Base-by-base conservation (phyloP, 306 rosid species). In the Gastrolobium bilobum region DNA sequence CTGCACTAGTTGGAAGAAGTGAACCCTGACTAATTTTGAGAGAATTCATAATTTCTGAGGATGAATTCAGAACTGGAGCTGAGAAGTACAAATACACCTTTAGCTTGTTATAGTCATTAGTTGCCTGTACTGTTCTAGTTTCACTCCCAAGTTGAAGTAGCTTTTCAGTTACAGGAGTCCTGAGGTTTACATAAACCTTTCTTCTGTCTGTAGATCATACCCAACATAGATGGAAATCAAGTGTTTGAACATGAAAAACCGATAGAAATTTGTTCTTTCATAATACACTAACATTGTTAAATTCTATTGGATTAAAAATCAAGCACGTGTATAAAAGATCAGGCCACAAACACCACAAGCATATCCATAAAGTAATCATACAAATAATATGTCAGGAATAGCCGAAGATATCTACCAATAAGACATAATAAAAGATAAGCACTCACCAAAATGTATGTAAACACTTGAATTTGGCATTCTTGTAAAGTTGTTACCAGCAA, bases 41-140 rank as follows among this genome's bases (percentile, higher is more conserved):
- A 80, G 92, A 81, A 14, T 77, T 86, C 79, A 86, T 76, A 64
- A 92, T 76, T 80, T 94, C 91, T 37, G 79, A 64, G 15, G 98
- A 91, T 68, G 98, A 90, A 84, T 92, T 94, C 29, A 90, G 83
- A 81, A 94, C 81, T 30, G 98, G 91, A 48, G 67, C 68, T 56
- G 97, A 92, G 85, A 92, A 94, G 86, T 94, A 94, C 64, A 88
- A 42, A 82, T 88, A 89, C 68, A 89, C 84, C 82, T 84, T 87
- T 11, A 94, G 82, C 86, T 88, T 86, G 47, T 81, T 70, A 61
- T 54, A 43, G 58, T 88, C 78, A 77, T 94, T 89, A 54, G 98
- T 94, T 60, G 98, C 97, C 73, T 84, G 91, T 10, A 91, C 89
- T 74, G 94, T 79, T 84, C 98, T 91, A 37, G 92, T 92, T 87